phyloP scores from a whole-genome alignment of 2,329 filamentous ascomycete species.

The Zopfia rhizophila region DNA sequence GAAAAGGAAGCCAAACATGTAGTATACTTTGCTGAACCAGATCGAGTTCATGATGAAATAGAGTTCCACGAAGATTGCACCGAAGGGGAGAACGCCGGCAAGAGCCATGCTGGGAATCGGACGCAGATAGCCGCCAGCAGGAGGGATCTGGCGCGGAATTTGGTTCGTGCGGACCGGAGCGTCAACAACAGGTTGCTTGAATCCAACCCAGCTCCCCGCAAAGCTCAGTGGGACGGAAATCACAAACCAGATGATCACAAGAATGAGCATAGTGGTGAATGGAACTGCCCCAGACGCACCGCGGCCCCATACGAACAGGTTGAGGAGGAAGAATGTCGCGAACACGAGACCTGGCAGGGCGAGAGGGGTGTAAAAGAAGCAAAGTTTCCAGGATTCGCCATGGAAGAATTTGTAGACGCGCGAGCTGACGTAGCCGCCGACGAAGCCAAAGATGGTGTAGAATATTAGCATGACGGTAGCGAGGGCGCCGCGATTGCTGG shows the following conservation, averaged over 20 bases:
- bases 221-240: conserved; percentile 94
- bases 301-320: conserved; percentile 96
- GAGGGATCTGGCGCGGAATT: conserved; percentile 95
- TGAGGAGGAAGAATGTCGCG: conserved; percentile 87
- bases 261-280: conserved; percentile 94
- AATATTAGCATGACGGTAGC: conserved; percentile 93
- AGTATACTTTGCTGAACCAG: conserved; percentile 99
- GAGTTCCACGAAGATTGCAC: conserved; percentile 96
- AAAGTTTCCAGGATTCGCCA: conserved; percentile 93
- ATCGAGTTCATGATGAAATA: conserved; percentile 99
- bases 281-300: conserved; percentile 92
- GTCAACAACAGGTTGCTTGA: conserved; percentile 75
- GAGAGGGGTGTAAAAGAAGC: conserved; percentile 87
- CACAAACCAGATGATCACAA: conserved; percentile 94
- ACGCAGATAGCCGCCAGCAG: conserved; percentile 81
- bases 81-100: conserved; percentile 92
- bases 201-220: conserved; percentile 91
- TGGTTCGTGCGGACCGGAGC: conserved; percentile 94
- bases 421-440: conserved; percentile 90
- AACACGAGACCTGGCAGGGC: conserved; percentile 91
- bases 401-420: conserved; percentile 94
- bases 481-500: conserved; percentile 92
- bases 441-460: conserved; percentile 91
- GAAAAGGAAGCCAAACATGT: conserved; percentile 99
- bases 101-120: conserved; percentile 90